Conservation (phyloP, 208 protist species). For the Lotmaria passim region DNA sequence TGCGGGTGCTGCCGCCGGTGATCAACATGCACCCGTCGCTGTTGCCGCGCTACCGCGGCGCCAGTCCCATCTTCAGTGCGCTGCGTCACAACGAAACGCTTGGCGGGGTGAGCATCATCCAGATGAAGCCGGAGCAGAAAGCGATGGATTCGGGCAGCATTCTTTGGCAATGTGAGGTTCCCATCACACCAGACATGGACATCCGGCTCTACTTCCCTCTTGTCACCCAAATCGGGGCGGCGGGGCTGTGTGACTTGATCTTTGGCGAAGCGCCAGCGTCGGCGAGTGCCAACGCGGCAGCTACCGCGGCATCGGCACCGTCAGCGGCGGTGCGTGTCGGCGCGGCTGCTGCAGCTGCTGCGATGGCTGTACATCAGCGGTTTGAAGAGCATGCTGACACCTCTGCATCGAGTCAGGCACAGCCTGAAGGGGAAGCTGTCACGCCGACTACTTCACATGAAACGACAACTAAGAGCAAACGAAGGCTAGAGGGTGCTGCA, state of each 20-base stretch:
- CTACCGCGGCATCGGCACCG: background rate
- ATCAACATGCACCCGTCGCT: conserved; percentile 92
- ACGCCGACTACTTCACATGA: too few relatives aligned
- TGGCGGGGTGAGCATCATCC: conserved; percentile 81
- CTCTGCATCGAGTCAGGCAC: too few relatives aligned
- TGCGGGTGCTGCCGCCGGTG: conserved; percentile 66
- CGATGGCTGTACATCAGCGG: too few relatives aligned
- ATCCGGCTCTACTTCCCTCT: conserved; percentile 86
- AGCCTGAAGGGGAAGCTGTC: too few relatives aligned
- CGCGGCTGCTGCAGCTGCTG: background rate
- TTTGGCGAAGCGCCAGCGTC: conserved; percentile 50
- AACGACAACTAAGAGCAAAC: too few relatives aligned
- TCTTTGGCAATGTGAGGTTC: conserved; percentile 76
- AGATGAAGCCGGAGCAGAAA: conserved; percentile 52
- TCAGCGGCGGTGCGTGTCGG: background rate
- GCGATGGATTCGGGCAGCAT: conserved; percentile 84
- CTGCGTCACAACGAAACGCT: conserved; percentile 70
- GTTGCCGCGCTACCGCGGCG: conserved; percentile 86
- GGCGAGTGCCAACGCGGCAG: background rate
- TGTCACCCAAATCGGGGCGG: conserved; percentile 71
- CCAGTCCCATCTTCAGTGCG: conserved; percentile 88
- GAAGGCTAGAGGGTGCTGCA: too few relatives aligned
- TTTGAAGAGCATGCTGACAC: too few relatives aligned
- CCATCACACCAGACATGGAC: conserved; percentile 69
- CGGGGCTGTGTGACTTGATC: conserved; percentile 74